Evolutionary conservation across 2,329 filamentous ascomycete genomes (phyloP).

Genomic region (Aquanectria penicillioides): DNA sequence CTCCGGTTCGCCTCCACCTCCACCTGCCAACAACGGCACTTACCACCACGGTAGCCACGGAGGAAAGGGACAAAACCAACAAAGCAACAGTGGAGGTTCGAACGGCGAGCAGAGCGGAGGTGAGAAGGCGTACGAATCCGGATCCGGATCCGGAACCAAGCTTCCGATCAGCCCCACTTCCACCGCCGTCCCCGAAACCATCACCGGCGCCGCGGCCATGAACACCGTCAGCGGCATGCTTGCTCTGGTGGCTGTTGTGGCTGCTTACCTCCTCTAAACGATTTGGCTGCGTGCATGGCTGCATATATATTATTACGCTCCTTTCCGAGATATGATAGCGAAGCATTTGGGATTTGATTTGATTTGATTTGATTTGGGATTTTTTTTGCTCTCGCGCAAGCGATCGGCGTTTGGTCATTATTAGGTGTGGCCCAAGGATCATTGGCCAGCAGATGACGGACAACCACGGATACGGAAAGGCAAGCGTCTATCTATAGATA

Average conservation of each 20-base stretch:
- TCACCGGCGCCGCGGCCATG: constrained; percentile 42
- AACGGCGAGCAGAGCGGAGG: constrained; percentile 5
- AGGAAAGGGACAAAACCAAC: not conserved
- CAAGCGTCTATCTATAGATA: constrained; percentile 17
- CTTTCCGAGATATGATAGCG: constrained; percentile 17
- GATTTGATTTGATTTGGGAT: not conserved
- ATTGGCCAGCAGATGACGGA: not conserved
- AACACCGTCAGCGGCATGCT: constrained; percentile 49
- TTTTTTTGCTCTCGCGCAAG: constrained; percentile 7
- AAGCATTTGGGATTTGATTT: constrained; percentile 13
- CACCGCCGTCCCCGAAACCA: constrained; percentile 26
- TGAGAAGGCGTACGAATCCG: not conserved
- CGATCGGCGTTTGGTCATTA: constrained; percentile 17
- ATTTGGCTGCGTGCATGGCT: not conserved
- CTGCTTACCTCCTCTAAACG: constrained; percentile 54
- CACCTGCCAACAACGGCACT: constrained; percentile 28
- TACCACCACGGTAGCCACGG: constrained; percentile 22
- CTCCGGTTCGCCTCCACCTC: constrained; percentile 19
- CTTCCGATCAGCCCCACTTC: constrained; percentile 26
- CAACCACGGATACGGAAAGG: constrained; percentile 1
- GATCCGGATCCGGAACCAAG: constrained; percentile 23
- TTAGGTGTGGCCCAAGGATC: constrained; percentile 5
- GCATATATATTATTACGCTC: constrained; percentile 3
- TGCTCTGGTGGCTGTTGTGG: constrained; percentile 51
- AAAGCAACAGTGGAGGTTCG: constrained; percentile 9